Evolutionary conservation across 2,329 filamentous ascomycete genomes (phyloP).

Genomic region (Sporothrix euskadiensis): DNA sequence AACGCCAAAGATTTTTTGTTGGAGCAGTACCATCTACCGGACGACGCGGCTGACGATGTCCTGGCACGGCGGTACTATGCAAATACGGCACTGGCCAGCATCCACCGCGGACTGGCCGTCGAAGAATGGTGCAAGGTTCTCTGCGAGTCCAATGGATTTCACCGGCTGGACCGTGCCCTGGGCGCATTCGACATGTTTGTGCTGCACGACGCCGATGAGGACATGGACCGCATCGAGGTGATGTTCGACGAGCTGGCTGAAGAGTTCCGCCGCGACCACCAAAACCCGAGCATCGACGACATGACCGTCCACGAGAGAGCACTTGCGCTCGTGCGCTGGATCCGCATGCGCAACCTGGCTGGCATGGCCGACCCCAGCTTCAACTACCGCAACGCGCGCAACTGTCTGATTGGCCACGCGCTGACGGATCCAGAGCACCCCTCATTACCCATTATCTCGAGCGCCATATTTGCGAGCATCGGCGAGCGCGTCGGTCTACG

Average conservation of each 20-base stretch:
- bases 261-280: constrained; percentile 52
- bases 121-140: constrained; percentile 69
- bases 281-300: constrained; percentile 54
- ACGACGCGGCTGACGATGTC: constrained; percentile 70
- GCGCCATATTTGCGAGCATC: constrained; percentile 80
- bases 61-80: constrained; percentile 75
- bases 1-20: constrained; percentile 86
- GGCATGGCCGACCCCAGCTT: constrained; percentile 65
- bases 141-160: constrained; percentile 38
- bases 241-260: constrained; percentile 64
- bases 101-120: constrained; percentile 79
- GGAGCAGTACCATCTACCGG: constrained; percentile 61
- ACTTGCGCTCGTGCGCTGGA: constrained; percentile 65
- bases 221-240: constrained; percentile 62
- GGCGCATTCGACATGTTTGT: constrained; percentile 90
- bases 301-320: constrained; percentile 68
- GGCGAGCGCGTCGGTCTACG: constrained; percentile 72
- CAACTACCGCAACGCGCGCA: constrained; percentile 77
- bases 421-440: constrained; percentile 71
- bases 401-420: constrained; percentile 84
- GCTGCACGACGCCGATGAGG: constrained; percentile 68
- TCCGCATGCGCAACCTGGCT: constrained; percentile 67
- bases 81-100: constrained; percentile 70
- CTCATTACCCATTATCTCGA: constrained; percentile 82
- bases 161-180: constrained; percentile 67